phyloP scores from a whole-genome alignment of 257 asterid genomes.

The Solanum arcanum region DNA sequence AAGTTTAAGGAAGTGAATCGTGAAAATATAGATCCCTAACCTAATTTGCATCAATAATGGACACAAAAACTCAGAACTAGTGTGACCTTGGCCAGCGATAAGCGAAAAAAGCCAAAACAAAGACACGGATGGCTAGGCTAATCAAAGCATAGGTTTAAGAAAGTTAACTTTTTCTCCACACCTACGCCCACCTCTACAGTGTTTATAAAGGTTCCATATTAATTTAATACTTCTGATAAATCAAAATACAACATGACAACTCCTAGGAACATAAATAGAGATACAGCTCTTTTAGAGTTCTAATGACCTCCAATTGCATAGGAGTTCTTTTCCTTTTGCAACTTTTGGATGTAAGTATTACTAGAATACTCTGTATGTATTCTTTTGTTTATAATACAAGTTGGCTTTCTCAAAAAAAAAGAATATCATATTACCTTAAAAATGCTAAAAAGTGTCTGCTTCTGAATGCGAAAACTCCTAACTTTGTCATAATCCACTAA shows the following conservation, averaged over 20 bases:
- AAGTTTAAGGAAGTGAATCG: not conserved
- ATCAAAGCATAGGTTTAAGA: not conserved
- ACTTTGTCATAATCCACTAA: conserved; percentile 97
- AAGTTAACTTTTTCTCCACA: not conserved
- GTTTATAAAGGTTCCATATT: not conserved
- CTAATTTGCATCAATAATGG: not conserved
- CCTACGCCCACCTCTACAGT: not conserved
- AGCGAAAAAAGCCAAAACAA: not conserved
- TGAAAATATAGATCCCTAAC: not conserved
- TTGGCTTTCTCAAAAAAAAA: not conserved
- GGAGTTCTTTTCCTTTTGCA: no score
- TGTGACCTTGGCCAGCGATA: not conserved
- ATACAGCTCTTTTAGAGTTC: not conserved
- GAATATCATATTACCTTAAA: conserved; percentile 51
- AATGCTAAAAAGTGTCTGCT: conserved; percentile 56
- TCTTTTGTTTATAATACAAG: no score
- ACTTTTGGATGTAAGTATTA: no score
- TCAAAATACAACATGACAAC: not conserved
- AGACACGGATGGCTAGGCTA: not conserved
- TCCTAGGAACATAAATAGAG: not conserved
- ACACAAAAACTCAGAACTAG: not conserved
- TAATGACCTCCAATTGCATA: no score
- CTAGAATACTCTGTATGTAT: no score
- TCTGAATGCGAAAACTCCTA: conserved; percentile 80
- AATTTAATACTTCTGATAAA: not conserved